Percentiles rank a stretch among this genome's conserved stretches.
phyloP scores from a whole-genome alignment of 139 green algal species.

The Desmodesmus armatus region DNA sequence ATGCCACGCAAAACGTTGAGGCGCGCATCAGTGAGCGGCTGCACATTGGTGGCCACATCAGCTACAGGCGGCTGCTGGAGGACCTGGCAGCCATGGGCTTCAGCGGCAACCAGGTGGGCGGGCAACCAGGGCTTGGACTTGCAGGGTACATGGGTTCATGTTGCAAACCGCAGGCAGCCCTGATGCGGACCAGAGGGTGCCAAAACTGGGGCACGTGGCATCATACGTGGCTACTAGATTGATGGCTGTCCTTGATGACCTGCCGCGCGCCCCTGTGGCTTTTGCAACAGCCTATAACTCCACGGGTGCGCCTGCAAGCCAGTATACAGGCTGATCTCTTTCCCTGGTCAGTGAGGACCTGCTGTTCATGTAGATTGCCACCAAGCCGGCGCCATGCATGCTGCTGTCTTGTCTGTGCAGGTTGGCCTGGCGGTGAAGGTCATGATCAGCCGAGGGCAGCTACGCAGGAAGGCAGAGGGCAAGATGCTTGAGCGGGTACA shows the following conservation, averaged over 20 bases:
- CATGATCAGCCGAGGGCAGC: slow-evolving; percentile 73
- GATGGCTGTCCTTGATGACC: background rate
- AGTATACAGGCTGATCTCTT: background rate
- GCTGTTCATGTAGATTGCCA: background rate
- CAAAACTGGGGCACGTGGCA: too few relatives aligned
- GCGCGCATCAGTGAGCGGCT: slow-evolving; percentile 35
- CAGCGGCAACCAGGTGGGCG: slow-evolving; percentile 25
- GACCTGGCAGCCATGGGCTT: slow-evolving; percentile 25
- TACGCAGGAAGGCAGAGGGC: slow-evolving; percentile 50
- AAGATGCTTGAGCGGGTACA: slow-evolving; percentile 53
- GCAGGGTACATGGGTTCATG: too few relatives aligned
- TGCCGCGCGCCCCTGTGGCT: background rate
- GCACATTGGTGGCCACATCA: slow-evolving; percentile 32
- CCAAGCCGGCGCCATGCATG: background rate
- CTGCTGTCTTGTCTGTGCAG: background rate
- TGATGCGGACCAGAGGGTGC: too few relatives aligned
- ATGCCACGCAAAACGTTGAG: slow-evolving; percentile 34
- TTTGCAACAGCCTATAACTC: too few relatives aligned
- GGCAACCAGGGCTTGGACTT: too few relatives aligned
- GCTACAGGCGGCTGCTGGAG: slow-evolving; percentile 31
- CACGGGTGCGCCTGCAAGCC: too few relatives aligned
- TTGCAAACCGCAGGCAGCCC: too few relatives aligned
- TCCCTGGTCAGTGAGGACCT: background rate
- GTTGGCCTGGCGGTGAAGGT: slow-evolving; percentile 77
- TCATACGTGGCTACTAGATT: background rate